Evolutionary conservation across 352 stramenopile genomes (phyloP), one percentile per base, ranked within the genome.

Genomic region (Phytophthora crassamura): DNA sequence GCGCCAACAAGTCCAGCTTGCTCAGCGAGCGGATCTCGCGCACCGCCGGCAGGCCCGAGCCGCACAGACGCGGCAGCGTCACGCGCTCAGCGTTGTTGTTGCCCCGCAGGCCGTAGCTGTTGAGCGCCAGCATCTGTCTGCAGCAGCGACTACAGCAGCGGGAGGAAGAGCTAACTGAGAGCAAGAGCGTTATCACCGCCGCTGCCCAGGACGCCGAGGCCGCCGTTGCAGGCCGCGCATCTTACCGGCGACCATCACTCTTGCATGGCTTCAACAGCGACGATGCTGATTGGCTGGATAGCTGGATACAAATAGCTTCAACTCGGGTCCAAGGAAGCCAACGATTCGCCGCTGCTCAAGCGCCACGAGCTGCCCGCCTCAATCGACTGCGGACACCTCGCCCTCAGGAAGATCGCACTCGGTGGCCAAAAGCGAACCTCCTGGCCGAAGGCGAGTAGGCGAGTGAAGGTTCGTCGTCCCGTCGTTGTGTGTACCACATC

Each of bases 1-100:
- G 78, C 12, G 62, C 18, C 49, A 84, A 57, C 46, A 86, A 47
- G 39, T 88, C 79, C 28, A 87, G 45, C 61, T 87, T 90, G 25
- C 58, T 65, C 34, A 90, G 72, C 48, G 78, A 90, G 9, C 74
- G 77, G 15, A 63, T 67, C 30, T 69, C 67, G 10, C 68, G 67
- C 2, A 71, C 54, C 1, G 66, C 69, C 10, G 74, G 61, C 3
- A 74, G 68, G 5, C 67, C 70, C 16, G 72, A 46, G 30, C 64
- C 67, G 11, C 62, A 69, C 16, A 88, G 75, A 14, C 74, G 68
- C 1, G 80, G 80, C 30, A 88, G 76, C 30, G 67, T 70, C 42
- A 85, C 70, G 38, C 61, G 67, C 22, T 60, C 51, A 9, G 58
- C 18, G 39, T 48, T 35, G 28, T 53, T 54, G 38, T 42, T 62